These are phyloP conservation scores for Exophiala sp. DNA, from an alignment of 2,329 filamentous ascomycete genomes.

Conservation along the genomic window DNA sequence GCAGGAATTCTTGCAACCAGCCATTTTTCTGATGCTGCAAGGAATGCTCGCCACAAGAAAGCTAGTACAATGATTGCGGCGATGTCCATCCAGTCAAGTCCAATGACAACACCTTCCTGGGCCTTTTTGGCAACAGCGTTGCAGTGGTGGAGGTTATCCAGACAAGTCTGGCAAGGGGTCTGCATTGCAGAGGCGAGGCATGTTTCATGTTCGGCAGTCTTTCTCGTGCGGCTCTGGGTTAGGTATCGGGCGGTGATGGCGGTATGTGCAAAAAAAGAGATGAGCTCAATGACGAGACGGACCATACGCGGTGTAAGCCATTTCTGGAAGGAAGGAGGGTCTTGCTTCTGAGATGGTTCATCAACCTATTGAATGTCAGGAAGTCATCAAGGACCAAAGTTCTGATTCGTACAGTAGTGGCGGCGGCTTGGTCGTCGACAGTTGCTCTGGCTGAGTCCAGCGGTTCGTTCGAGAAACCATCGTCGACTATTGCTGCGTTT, in stretches of 20 bases:
- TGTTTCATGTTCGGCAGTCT: not conserved
- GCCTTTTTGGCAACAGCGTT: not conserved
- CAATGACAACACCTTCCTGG: conserved; percentile 2
- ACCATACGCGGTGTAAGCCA: not conserved
- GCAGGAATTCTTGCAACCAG: not conserved
- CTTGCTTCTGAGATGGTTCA: no score
- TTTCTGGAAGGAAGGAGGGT: not conserved
- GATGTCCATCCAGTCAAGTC: conserved; percentile 12
- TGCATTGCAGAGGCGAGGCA: conserved; percentile 7
- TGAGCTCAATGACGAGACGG: not conserved
- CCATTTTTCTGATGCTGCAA: conserved; percentile 3
- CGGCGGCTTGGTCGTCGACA: no score
- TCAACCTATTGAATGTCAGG: no score
- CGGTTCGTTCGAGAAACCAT: no score
- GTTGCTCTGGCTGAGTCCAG: no score
- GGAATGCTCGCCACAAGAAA: conserved; percentile 2
- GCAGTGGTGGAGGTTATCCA: conserved; percentile 11
- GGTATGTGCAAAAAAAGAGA: conserved; percentile 6
- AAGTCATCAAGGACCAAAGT: no score
- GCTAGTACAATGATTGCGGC: not conserved
- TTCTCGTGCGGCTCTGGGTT: conserved; percentile 4
- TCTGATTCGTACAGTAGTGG: no score
- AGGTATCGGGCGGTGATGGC: conserved; percentile 9
- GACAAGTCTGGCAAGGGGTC: conserved; percentile 11
- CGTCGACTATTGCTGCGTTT: no score